Evolutionary conservation across 805 yeast genomes (phyloP).

Genomic region (Yamadazyma phyllophila): DNA sequence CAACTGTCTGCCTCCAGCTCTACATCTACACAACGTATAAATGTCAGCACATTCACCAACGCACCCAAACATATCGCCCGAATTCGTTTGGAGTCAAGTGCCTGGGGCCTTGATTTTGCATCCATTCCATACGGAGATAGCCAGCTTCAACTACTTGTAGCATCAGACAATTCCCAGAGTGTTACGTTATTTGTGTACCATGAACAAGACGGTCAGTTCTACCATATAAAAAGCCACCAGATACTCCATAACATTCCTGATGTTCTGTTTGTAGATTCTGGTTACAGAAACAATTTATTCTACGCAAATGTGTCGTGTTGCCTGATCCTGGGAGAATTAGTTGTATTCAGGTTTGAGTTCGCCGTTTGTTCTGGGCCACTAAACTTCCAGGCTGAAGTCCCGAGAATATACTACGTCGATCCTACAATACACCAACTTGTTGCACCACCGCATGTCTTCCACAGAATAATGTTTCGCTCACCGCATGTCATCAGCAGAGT

Average conservation of each 20-base stretch:
- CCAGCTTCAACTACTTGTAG: constrained; percentile 33
- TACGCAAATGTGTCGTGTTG: constrained; percentile 34
- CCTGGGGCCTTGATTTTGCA: constrained; percentile 62
- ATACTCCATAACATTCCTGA: constrained; percentile 57
- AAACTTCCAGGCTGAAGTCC: constrained; percentile 6
- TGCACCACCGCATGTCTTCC: constrained; percentile 15
- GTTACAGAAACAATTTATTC: constrained; percentile 15
- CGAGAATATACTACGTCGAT: constrained; percentile 24
- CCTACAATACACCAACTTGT: constrained; percentile 26
- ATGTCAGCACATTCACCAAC: not conserved
- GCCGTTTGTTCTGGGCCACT: constrained; percentile 24
- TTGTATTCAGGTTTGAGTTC: constrained; percentile 37
- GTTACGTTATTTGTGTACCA: constrained; percentile 42
- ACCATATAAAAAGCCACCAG: constrained; percentile 37
- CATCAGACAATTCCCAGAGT: constrained; percentile 54
- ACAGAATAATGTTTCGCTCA: constrained; percentile 20
- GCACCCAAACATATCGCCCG: constrained; percentile 5
- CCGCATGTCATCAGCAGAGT: constrained; percentile 32
- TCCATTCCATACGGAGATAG: constrained; percentile 11
- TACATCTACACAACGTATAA: not conserved
- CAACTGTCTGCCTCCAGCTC: not conserved
- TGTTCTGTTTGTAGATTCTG: constrained; percentile 36
- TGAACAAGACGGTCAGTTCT: constrained; percentile 22
- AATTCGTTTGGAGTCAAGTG: constrained; percentile 43
- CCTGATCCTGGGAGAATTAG: constrained; percentile 48